Base-by-base conservation (phyloP, 129 eudicot species). In the Calendula officinalis region DNA sequence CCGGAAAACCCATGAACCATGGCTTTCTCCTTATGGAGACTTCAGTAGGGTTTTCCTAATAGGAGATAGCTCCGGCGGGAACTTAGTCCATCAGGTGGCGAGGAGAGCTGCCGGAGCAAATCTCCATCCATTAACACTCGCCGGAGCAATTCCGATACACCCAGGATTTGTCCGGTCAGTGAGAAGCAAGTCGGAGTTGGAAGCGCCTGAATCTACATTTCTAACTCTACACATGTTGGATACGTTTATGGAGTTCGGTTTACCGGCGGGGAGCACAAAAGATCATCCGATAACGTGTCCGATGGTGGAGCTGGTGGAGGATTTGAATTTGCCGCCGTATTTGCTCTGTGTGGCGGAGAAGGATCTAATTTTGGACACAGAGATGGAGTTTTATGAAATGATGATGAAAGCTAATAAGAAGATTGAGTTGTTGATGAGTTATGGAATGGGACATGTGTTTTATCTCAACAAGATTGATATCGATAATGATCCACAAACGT, bases 31-130 rank as follows among this genome's bases (percentile, higher is more conserved):
- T 10, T 46, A 43, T 4, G 88, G 79, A 5, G 83, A 86, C 38
- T 82, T 86, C 22, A 55, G 13, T 32, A 64, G 88, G 36, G 86
- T 86, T 12, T 86, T 82, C 59, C 72, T 86, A 11, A 74, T 86
- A 0, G 94, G 94, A 13, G 94, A 85, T 57, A 85, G 94, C 85
- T 82, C 94, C 16, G 94, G 94, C 16, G 88, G 81, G 8, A 79
- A 73, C 52, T 32, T 86, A 6, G 88, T 74, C n/a, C 88, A 86
- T 50, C 70, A 86, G 52, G 83, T 86, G 40, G 86, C 85, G 1
- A 80, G 71, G 54, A 77, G 64, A 13, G 88, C 81, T 4, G 88
- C 81, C 8, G 12, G 34, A 12, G 75, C 54, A 10, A 59, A 66
- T 10, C 22, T 78, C 22, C 43, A 49, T n/a, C 86, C 94, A 4